phyloP scores from a whole-genome alignment of 768 basidiomycete species.

The Amanita subjunquillea region DNA sequence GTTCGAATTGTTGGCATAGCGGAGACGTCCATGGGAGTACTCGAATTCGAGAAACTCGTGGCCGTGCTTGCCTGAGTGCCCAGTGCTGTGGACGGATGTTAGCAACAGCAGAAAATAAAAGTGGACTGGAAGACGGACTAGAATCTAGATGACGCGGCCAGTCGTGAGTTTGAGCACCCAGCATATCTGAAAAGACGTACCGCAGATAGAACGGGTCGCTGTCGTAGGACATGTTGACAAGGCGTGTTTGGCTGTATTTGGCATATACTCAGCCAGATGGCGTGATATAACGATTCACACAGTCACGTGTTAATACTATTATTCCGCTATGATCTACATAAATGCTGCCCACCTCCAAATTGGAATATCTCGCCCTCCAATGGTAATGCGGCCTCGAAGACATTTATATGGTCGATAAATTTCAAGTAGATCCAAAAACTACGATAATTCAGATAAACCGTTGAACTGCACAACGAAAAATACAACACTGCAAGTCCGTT shows the following conservation, averaged over 20 bases:
- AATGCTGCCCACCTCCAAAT: too few relatives aligned
- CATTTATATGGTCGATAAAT: too few relatives aligned
- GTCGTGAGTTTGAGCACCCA: conserved; percentile 6
- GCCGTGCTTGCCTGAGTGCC: conserved; percentile 97
- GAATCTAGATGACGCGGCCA: conserved; percentile 24
- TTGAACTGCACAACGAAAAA: too few relatives aligned
- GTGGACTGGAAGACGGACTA: conserved; percentile 22
- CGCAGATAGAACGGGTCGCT: conserved; percentile 78
- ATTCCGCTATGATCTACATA: too few relatives aligned
- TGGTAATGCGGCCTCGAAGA: too few relatives aligned
- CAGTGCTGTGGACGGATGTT: conserved; percentile 47
- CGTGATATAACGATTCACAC: conserved; percentile 1
- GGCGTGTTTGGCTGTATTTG: conserved; percentile 3
- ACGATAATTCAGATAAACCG: too few relatives aligned
- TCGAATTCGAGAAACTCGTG: conserved; percentile 99
- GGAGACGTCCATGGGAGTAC: conserved; percentile 90
- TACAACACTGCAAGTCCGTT: too few relatives aligned
- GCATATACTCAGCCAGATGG: too few relatives aligned
- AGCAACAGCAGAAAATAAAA: not conserved
- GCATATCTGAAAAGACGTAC: conserved; percentile 23
- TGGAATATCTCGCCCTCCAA: too few relatives aligned
- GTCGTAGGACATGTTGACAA: conserved; percentile 37
- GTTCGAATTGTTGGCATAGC: conserved; percentile 99
- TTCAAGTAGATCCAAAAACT: too few relatives aligned
- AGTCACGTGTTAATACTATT: not conserved